These are phyloP conservation scores for Diaporthe ilicicola DNA, from an alignment of 2,329 filamentous ascomycete genomes.

Conservation along the genomic window DNA sequence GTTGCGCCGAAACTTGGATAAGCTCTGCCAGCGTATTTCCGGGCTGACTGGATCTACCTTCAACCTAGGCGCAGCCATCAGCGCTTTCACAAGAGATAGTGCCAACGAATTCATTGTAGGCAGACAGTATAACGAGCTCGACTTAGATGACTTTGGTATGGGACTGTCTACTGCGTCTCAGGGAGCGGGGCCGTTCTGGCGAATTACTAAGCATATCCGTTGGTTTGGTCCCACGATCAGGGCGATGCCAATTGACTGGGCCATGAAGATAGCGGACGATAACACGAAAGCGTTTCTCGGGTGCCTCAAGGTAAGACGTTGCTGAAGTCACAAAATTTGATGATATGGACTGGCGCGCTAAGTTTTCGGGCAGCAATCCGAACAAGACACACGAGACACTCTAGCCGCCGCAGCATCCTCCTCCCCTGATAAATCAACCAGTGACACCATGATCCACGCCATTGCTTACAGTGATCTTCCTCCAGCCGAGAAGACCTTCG, in stretches of 20 bases:
- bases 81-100: slow-evolving; percentile 33
- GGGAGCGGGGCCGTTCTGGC: slow-evolving; percentile 33
- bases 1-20: slow-evolving; percentile 21
- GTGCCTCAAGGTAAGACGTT: background rate
- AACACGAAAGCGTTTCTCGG: slow-evolving; percentile 17
- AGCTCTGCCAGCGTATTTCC: slow-evolving; percentile 27
- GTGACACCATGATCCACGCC: slow-evolving; percentile 3
- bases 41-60: background rate
- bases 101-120: slow-evolving; percentile 34
- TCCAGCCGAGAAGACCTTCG: slow-evolving; percentile 42
- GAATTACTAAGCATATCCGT: slow-evolving; percentile 35
- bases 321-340: background rate
- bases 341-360: background rate
- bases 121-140: slow-evolving; percentile 31
- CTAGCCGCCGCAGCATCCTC: background rate
- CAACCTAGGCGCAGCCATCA: slow-evolving; percentile 33
- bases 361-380: background rate
- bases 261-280: slow-evolving; percentile 28
- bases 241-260: slow-evolving; percentile 28
- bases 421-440: background rate
- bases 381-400: slow-evolving; percentile 22
- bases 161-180: slow-evolving; percentile 26
- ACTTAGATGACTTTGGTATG: slow-evolving; percentile 26
- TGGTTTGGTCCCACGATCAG: slow-evolving; percentile 33
- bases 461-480: slow-evolving; percentile 38